Base-by-base conservation (phyloP, 306 rosid genomes). In the Mimosa pudica region DNA sequence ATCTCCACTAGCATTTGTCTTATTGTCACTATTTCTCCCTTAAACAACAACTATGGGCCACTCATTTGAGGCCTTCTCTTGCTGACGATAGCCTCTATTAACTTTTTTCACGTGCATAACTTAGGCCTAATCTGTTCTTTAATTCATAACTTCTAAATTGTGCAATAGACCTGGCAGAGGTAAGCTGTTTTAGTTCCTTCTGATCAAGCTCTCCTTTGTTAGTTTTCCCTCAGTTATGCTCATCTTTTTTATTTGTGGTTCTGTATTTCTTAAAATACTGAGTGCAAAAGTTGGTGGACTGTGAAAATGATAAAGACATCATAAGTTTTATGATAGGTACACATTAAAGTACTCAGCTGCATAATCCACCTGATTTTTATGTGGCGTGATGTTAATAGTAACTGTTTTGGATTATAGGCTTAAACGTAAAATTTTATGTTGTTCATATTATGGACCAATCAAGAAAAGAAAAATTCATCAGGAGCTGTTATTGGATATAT, bases 381-480 rank as follows among this genome's bases (percentile, higher is more conserved):
- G 97, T 94, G 91, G 94, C 89, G 91, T 88, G 85, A 64, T 80
- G 93, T 76, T 63, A 55, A 72, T 48, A 60, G 78, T 67, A 73
- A 63, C 77, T 30, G 38, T 73, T 75, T 14, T 62, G 79, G 78
- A 69, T 45, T 44, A 20, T 69, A 20, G n/a, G 36, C 36, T 45
- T 18, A 69, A 18, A 20, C 38, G 36, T 69, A 45, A 11, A 69
- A 44, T 45, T 69, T 44, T 69, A 42, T 69, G 18, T 69, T n/a
- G 38, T 20, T 44, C 36, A 45, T 44, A 18, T 1, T 69, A 69
- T 45, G 68, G 16, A 38, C 51, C 68, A 80, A 54, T 17, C 58
- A 74, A 30, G 64, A 73, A 66, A 10, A 45, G 54, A 69, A 69
- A 66, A 69, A 45, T 69, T 48, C 85, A 65, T 80, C 74, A 45